phyloP scores from a whole-genome alignment of 78 protist species.

The Bigelowiella natans region DNA sequence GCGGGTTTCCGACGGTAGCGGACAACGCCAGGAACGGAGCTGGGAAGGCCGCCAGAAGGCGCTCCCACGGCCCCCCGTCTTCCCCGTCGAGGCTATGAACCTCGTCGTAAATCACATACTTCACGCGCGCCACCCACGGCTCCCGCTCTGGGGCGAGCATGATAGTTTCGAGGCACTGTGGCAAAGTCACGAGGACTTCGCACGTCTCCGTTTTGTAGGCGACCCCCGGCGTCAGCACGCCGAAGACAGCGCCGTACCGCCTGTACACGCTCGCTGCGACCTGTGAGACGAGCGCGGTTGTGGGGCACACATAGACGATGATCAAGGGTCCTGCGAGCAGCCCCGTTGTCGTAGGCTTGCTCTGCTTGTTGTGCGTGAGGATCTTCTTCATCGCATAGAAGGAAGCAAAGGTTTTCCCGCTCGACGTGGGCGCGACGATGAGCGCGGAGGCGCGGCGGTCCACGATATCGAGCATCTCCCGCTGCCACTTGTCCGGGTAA shows the following conservation, averaged over 20 bases:
- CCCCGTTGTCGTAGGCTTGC: neutral
- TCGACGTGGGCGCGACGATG: constrained; percentile 65
- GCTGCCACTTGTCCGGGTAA: constrained; percentile 78
- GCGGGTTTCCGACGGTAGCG: constrained; percentile 72
- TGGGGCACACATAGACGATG: constrained; percentile 72
- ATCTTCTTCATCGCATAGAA: constrained; percentile 61
- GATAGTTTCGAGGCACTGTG: constrained; percentile 40
- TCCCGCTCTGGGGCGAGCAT: neutral
- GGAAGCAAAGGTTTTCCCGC: constrained; percentile 79
- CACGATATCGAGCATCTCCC: constrained; percentile 56
- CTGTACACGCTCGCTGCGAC: constrained; percentile 1
- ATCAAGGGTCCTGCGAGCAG: constrained; percentile 10
- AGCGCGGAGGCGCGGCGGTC: constrained; percentile 50
- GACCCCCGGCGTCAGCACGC: neutral
- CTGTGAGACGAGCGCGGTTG: constrained; percentile 73
- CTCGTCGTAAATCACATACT: constrained; percentile 74
- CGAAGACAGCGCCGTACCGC: neutral
- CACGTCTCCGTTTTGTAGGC: neutral
- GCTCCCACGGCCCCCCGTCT: constrained; percentile 61
- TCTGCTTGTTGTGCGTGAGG: neutral
- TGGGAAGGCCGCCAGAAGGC: constrained; percentile 27
- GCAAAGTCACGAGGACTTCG: constrained; percentile 47
- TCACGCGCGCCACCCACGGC: constrained; percentile 37
- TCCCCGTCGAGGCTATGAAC: constrained; percentile 45
- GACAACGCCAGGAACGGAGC: constrained; percentile 77